A percentile compares a stretch with the other conserved stretches of the same genome.
Conservation (phyloP, 108 stramenopile genomes). For the Thalassiosira profunda region DNA sequence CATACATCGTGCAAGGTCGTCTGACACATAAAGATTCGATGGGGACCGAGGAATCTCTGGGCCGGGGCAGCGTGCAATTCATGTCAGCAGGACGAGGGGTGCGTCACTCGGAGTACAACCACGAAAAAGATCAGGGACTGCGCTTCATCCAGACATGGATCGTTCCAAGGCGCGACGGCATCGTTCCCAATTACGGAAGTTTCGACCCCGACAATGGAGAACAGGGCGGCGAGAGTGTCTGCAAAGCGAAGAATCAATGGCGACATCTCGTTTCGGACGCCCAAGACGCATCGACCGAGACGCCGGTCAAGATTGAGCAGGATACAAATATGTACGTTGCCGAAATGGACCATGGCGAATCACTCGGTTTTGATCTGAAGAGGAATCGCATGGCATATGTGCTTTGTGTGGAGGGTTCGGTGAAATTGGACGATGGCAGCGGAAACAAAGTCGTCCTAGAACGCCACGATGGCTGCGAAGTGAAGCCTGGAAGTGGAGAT, state of each 20-base stretch:
- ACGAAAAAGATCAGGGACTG: conserved; percentile 54
- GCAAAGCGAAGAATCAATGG: conserved; percentile 43
- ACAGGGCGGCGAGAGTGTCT: neutral
- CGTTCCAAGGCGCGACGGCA: conserved; percentile 46
- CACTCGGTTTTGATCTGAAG: conserved; percentile 21
- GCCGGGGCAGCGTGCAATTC: conserved; percentile 81
- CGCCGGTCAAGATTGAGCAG: conserved; percentile 76
- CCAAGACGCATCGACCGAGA: conserved; percentile 12
- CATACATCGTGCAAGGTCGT: conserved; percentile 61
- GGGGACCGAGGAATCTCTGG: conserved; percentile 77
- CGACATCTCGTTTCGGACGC: conserved; percentile 69
- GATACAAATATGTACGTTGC: conserved; percentile 68
- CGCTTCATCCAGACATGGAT: conserved; percentile 93
- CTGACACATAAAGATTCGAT: conserved; percentile 73
- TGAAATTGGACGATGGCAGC: conserved; percentile 25
- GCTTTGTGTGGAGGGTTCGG: conserved; percentile 72
- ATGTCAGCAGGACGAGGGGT: conserved; percentile 86
- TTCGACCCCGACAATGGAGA: conserved; percentile 11
- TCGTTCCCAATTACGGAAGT: conserved; percentile 78
- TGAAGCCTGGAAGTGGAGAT: conserved; percentile 29
- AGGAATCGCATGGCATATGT: conserved; percentile 73
- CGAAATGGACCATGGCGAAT: conserved; percentile 54
- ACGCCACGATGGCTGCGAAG: conserved; percentile 64
- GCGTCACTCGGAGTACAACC: conserved; percentile 75
- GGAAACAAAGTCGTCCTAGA: conserved; percentile 36